Percentiles rank a stretch among this genome's conserved stretches.
phyloP scores from a whole-genome alignment of 2,329 filamentous ascomycete species.

The Botrytis sinoallii region DNA sequence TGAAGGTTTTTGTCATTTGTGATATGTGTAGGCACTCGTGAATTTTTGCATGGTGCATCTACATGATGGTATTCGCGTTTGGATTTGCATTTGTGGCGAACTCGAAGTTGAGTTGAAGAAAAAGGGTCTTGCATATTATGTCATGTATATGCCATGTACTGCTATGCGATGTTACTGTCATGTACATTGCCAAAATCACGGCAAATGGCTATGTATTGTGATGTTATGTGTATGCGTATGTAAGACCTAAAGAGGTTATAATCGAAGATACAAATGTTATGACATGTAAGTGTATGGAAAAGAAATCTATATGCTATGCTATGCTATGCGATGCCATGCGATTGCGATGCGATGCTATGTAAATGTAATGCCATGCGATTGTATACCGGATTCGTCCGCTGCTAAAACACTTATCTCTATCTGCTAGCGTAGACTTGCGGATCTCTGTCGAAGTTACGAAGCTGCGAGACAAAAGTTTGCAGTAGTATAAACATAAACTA shows the following conservation, averaged over 20 bases:
- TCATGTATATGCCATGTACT: constrained; percentile 3
- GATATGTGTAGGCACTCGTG: not conserved
- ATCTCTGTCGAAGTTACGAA: not conserved
- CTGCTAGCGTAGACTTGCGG: not conserved
- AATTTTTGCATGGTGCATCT: not conserved
- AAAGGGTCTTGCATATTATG: not conserved
- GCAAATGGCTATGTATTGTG: not conserved
- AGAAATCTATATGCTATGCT: not conserved
- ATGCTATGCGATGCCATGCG: not conserved
- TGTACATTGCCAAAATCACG: not conserved
- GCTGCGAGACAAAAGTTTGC: constrained; percentile 1
- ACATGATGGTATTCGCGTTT: not conserved
- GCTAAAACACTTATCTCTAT: not conserved
- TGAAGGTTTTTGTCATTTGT: not conserved
- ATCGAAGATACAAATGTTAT: not conserved
- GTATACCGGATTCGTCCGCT: constrained; percentile 4
- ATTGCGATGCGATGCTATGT: constrained; percentile 1
- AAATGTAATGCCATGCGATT: constrained; percentile 14
- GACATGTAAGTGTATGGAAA: not conserved
- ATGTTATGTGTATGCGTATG: not conserved
- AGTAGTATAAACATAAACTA: not conserved
- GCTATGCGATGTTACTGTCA: not conserved
- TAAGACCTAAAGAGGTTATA: not conserved
- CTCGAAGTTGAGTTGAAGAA: not conserved
- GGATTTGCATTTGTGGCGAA: not conserved